These are phyloP conservation scores for Cymbopogon flexuosus DNA, from an alignment of 202 grass and related monocot genomes.

Conservation along the genomic window DNA sequence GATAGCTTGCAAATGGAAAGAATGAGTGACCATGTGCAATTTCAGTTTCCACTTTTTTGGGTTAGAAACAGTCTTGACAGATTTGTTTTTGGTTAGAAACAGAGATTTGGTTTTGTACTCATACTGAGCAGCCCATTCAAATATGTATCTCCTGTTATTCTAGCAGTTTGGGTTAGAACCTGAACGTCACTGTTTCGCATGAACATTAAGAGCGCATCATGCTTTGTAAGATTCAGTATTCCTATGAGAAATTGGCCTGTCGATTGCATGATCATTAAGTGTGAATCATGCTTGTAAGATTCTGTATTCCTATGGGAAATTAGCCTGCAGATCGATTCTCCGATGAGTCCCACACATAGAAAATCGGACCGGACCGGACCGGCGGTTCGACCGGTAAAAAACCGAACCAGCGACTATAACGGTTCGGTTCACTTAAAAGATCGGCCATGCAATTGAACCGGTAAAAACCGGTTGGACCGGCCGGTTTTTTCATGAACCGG, in stretches of 20 bases:
- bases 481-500: too few relatives aligned
- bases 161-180: constrained; percentile 29
- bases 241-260: too few relatives aligned
- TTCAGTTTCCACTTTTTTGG: not conserved
- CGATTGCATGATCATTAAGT: not conserved
- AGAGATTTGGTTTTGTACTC: not conserved
- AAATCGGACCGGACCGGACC: too few relatives aligned
- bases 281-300: not conserved
- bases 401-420: too few relatives aligned
- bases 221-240: too few relatives aligned
- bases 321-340: not conserved
- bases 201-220: too few relatives aligned
- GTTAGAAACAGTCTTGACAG: constrained; percentile 15
- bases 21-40: not conserved
- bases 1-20: constrained; percentile 47
- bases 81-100: constrained; percentile 11
- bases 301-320: not conserved
- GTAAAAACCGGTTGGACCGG: too few relatives aligned
- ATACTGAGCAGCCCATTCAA: constrained; percentile 20
- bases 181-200: constrained; percentile 13
- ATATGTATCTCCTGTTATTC: constrained; percentile 22
- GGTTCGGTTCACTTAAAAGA: too few relatives aligned
- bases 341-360: not conserved
- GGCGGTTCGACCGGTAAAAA: too few relatives aligned
- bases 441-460: too few relatives aligned